Percentiles rank a stretch among this genome's conserved stretches.
phyloP scores from a whole-genome alignment of 352 stramenopile genomes.

The Phytophthora crassamura region DNA sequence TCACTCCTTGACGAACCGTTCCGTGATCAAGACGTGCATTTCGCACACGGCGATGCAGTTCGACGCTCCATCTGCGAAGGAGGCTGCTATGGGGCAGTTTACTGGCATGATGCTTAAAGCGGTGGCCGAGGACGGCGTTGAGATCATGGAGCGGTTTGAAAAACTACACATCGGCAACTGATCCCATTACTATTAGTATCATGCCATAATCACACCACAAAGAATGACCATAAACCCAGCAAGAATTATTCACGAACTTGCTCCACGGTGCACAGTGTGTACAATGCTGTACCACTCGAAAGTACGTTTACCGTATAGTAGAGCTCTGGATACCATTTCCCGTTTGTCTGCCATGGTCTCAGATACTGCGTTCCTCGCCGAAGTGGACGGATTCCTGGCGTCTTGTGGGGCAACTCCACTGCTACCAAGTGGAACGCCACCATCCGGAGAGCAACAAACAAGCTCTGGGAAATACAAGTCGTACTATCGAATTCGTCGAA shows the following conservation, averaged over 20 bases:
- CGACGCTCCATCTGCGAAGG: no score
- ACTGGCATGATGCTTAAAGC: no score
- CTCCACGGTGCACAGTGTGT: no score
- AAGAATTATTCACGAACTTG: no score
- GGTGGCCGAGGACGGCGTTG: no score
- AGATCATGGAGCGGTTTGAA: no score
- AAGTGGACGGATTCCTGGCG: conserved; percentile 17
- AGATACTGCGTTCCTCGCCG: conserved; percentile 17
- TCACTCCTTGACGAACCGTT: not conserved
- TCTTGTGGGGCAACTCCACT: not conserved
- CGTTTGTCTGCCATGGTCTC: conserved; percentile 10
- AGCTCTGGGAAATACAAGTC: conserved; percentile 4
- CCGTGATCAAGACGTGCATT: not conserved
- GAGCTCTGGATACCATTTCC: conserved; percentile 4
- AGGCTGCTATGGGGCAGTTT: no score
- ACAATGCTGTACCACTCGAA: no score
- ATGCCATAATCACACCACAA: no score
- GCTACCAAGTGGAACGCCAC: not conserved
- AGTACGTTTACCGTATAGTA: not conserved
- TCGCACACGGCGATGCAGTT: not conserved
- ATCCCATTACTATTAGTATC: no score
- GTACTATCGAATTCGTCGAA: conserved; percentile 13
- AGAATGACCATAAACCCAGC: no score
- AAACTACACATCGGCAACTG: no score
- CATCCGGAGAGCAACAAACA: not conserved